These are phyloP conservation scores for Pycnococcus provasolii DNA, from an alignment of 139 green algal genomes.

Conservation along the genomic window DNA sequence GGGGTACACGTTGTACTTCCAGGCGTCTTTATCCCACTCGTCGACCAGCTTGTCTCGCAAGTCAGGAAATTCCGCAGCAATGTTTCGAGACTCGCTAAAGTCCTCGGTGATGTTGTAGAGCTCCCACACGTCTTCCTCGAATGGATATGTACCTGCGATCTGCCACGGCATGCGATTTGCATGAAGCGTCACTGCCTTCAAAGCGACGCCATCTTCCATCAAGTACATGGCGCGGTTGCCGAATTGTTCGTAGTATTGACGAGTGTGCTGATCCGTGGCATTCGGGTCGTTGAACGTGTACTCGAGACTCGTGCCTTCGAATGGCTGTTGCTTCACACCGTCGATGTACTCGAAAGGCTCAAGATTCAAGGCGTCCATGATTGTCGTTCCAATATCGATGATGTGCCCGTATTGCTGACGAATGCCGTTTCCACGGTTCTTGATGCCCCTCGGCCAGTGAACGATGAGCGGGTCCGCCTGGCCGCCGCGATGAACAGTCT, in stretches of 20 bases:
- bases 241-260: not conserved
- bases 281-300: not conserved
- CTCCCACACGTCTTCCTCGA: not conserved
- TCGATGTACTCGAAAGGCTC: not conserved
- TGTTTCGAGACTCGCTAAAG: not conserved
- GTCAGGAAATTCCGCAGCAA: not conserved
- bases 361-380: not conserved
- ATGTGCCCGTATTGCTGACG: not conserved
- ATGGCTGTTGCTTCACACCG: not conserved
- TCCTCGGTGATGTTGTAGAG: not conserved
- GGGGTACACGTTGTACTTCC: not conserved
- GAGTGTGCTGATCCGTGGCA: not conserved
- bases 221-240: not conserved
- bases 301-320: not conserved
- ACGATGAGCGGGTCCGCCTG: not conserved
- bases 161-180: not conserved
- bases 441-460: not conserved
- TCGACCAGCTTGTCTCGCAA: not conserved
- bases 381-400: not conserved
- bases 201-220: not conserved
- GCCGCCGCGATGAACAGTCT: not conserved
- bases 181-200: not conserved
- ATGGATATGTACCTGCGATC: not conserved
- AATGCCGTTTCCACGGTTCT: not conserved
- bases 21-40: not conserved